Evolutionary conservation across 805 yeast species (phyloP).

Genomic region (Lachancea quebecensis): DNA sequence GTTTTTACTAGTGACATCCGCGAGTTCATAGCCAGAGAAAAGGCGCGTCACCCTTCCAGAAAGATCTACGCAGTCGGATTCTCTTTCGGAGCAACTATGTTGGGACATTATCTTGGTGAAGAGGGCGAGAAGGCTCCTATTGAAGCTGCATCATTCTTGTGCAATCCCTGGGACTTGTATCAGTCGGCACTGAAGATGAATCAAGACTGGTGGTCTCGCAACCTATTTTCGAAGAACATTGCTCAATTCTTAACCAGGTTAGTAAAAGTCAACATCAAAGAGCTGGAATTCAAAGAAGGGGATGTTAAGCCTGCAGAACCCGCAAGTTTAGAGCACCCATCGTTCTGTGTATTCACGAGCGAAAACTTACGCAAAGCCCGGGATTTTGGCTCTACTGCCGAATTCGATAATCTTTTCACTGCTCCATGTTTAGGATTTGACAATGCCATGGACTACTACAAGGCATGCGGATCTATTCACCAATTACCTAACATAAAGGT

Average conservation of each 20-base stretch:
- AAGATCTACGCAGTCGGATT: constrained; percentile 61
- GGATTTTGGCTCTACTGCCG: constrained; percentile 37
- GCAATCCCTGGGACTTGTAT: constrained; percentile 68
- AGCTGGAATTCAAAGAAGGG: constrained; percentile 26
- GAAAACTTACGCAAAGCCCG: constrained; percentile 33
- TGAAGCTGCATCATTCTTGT: constrained; percentile 52
- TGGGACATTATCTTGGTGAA: constrained; percentile 65
- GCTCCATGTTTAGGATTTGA: constrained; percentile 57
- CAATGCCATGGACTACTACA: constrained; percentile 54
- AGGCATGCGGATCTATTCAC: constrained; percentile 56
- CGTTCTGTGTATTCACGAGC: constrained; percentile 25
- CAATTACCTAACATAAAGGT: constrained; percentile 49
- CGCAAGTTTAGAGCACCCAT: constrained; percentile 19
- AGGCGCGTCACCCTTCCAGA: constrained; percentile 50
- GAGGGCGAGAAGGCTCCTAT: constrained; percentile 48
- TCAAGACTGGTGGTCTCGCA: constrained; percentile 34
- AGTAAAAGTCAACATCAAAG: constrained; percentile 39
- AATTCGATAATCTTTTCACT: constrained; percentile 59
- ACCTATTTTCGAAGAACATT: constrained; percentile 38
- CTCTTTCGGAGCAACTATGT: constrained; percentile 64
- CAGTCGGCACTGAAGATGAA: constrained; percentile 44
- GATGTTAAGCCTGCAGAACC: constrained; percentile 12
- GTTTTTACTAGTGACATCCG: constrained; percentile 65
- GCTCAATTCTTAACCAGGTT: constrained; percentile 37
- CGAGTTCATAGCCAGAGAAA: constrained; percentile 46